phyloP scores from a whole-genome alignment of 768 basidiomycete genomes.

The Hericium rajendrae region DNA sequence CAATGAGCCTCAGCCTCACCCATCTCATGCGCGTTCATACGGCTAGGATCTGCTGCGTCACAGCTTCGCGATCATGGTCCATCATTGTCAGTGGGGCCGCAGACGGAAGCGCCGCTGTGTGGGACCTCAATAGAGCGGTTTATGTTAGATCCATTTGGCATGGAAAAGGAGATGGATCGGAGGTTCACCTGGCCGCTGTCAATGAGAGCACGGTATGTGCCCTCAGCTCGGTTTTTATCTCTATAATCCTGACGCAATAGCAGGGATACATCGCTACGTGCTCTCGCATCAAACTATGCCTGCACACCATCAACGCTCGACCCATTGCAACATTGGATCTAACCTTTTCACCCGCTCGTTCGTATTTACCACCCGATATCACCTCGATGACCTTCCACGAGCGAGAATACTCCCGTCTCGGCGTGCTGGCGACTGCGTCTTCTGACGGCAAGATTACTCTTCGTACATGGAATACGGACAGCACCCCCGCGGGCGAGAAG shows the following conservation, averaged over 20 bases:
- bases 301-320: conserved; percentile 83
- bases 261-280: conserved; percentile 88
- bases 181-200: conserved; percentile 63
- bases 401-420: conserved; percentile 72
- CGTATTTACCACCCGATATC: conserved; percentile 40
- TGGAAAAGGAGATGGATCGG: conserved; percentile 23
- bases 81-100: conserved; percentile 73
- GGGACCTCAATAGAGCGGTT: conserved; percentile 80
- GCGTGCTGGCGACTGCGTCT: conserved; percentile 74
- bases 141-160: conserved; percentile 82
- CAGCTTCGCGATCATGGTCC: conserved; percentile 77
- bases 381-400: conserved; percentile 82
- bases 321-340: conserved; percentile 67
- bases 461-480: conserved; percentile 78
- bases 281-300: conserved; percentile 55
- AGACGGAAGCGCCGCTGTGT: conserved; percentile 80
- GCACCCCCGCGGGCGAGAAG: conserved; percentile 53
- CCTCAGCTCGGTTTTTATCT: conserved; percentile 2
- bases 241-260: neutral
- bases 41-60: conserved; percentile 53
- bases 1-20: conserved; percentile 30
- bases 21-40: conserved; percentile 79
- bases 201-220: conserved; percentile 77
- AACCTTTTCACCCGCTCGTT: conserved; percentile 32
- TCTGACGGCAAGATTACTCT: conserved; percentile 69